Evolutionary conservation across 805 yeast genomes (phyloP).

Genomic region (Pichia scutulata): DNA sequence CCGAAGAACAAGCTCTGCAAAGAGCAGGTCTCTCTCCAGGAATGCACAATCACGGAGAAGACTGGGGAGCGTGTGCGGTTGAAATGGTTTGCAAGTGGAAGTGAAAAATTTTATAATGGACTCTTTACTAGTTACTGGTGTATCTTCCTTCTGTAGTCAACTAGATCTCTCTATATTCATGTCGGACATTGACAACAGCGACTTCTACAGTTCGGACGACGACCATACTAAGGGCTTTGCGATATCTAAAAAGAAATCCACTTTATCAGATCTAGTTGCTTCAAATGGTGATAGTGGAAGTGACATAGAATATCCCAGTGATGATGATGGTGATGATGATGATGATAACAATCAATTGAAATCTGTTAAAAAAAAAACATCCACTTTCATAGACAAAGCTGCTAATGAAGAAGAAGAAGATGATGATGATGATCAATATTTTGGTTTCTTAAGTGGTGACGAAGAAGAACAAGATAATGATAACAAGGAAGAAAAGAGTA

Average conservation of each 20-base stretch:
- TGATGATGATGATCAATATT: conserved; percentile 8
- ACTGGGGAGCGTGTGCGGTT: conserved; percentile 99
- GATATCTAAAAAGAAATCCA: background rate
- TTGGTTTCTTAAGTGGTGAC: conserved; percentile 9
- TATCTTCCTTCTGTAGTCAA: no score
- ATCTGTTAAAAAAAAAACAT: background rate
- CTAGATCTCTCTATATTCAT: background rate
- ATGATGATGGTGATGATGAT: conserved; percentile 16
- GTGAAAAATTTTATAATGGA: background rate
- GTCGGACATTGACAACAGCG: background rate
- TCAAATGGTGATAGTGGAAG: background rate
- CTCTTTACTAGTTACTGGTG: no score
- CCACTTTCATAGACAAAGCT: conserved; percentile 1
- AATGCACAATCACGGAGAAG: conserved; percentile 94
- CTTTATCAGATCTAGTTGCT: background rate
- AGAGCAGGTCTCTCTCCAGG: conserved; percentile 79
- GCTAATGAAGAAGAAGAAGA: conserved; percentile 13
- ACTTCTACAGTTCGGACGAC: conserved; percentile 8
- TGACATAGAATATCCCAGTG: background rate
- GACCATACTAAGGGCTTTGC: background rate
- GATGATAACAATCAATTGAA: conserved; percentile 6
- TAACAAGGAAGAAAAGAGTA: conserved; percentile 16
- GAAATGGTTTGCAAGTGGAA: conserved; percentile 66
- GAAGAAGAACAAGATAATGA: conserved; percentile 17
- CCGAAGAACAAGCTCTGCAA: conserved; percentile 87